Base-by-base conservation (phyloP, 2,329 filamentous ascomycete species). In the Xylariaceae sp. region DNA sequence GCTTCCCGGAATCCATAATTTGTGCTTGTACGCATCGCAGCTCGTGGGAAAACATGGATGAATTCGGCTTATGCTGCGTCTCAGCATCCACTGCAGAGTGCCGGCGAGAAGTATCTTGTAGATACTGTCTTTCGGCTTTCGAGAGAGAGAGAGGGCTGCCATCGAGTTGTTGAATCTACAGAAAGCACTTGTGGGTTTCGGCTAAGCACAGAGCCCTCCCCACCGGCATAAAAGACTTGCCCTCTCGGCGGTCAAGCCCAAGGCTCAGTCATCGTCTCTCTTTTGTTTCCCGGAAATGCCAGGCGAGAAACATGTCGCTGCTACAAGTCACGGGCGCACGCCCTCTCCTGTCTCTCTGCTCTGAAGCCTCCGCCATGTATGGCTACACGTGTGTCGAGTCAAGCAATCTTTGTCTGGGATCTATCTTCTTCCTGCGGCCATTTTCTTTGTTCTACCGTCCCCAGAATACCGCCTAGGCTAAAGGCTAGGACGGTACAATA, bases 301-400 rank as follows among this genome's bases (percentile, higher is more conserved):
- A 58, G 60, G 58, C 60, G 60, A 66, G 61, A 64, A 62, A 66
- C 62, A 53, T 60, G 59, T 65, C 62, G 56, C 60, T 47, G 51
- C 52, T 62, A 65, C 59, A 62, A 56, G 61, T 63, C 60, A 67
- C 58, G 51, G 59, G 47, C 57, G 52, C 35, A 53, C 11, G 13
- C 42, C 45, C 55, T 58, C 45, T 35, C 45, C 18, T 54, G 56
- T 63, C 64, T 54, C 57, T 63, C 64, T 57, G 61, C 62, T 58
- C 64, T 61, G 64, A 61, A 62, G 58, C 63, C 63, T 65, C 23
- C 23, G 63, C 60, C 45, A 67, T 62, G 62, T 67, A 70, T 67
- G 67, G 69, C 67, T 75, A 77, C 78, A 81, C 77, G 76, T 81
- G 78, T 80, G 78, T 79, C 80, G 80, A 82, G 80, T 82, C 79